phyloP scores from a whole-genome alignment of 768 basidiomycete genomes.

The Amylocystis lapponica region DNA sequence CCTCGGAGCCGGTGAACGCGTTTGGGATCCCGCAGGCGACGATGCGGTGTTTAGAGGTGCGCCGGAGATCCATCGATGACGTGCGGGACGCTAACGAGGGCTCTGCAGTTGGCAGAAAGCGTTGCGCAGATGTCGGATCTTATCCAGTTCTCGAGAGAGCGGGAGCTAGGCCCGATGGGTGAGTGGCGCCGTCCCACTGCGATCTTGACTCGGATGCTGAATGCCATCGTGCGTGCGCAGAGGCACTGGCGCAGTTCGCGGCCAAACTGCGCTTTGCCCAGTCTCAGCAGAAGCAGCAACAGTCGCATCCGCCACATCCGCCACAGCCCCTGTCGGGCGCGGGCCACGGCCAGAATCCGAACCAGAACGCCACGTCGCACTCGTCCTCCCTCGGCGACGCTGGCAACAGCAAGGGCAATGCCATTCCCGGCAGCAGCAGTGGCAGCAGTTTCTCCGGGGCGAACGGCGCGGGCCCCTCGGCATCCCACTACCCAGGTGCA shows the following conservation, averaged over 20 bases:
- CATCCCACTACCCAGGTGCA: not conserved
- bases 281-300: not conserved
- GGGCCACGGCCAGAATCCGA: not conserved
- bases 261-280: conserved; percentile 35
- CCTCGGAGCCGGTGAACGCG: conserved; percentile 79
- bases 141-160: conserved; percentile 56
- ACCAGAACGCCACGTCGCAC: not conserved
- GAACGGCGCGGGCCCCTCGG: conserved; percentile 3
- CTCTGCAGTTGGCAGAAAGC: conserved; percentile 66
- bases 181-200: too few relatives aligned
- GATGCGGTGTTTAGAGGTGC: conserved; percentile 83
- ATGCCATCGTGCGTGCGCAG: conserved; percentile 20
- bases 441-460: conserved; percentile 5
- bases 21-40: conserved; percentile 88
- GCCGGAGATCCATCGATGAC: conserved; percentile 1
- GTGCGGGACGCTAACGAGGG: too few relatives aligned
- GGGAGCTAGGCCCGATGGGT: conserved; percentile 61
- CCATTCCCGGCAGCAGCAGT: not conserved
- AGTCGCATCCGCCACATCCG: too few relatives aligned
- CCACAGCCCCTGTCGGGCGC: too few relatives aligned
- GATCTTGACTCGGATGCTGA: conserved; percentile 8
- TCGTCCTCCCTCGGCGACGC: not conserved
- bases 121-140: conserved; percentile 77
- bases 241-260: conserved; percentile 38
- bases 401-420: too few relatives aligned